Percentiles rank a stretch among this genome's conserved stretches.
phyloP scores from a whole-genome alignment of 2,329 filamentous ascomycete genomes.

The Stenocarpella maydis region DNA sequence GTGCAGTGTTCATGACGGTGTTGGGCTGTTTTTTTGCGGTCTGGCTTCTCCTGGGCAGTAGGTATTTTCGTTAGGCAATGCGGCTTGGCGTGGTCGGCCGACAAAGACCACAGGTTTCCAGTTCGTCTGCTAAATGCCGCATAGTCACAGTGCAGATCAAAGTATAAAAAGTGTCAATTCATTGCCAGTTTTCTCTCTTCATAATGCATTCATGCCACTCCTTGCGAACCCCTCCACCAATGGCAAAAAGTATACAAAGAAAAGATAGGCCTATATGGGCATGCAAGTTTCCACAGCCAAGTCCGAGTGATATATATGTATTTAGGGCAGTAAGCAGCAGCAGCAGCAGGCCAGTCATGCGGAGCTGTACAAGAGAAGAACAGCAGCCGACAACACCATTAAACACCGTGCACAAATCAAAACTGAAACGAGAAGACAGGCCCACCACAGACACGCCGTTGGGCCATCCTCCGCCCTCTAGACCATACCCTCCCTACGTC shows the following conservation, averaged over 20 bases:
- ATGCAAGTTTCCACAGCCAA: background rate
- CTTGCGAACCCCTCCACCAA: too few relatives aligned
- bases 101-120: too few relatives aligned
- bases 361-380: background rate
- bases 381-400: constrained; percentile 25
- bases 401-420: constrained; percentile 18
- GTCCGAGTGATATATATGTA: background rate
- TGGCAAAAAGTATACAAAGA: too few relatives aligned
- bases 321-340: background rate
- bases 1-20: background rate
- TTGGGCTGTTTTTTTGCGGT: background rate
- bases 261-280: background rate
- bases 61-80: too few relatives aligned
- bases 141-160: background rate
- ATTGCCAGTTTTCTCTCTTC: background rate
- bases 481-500: background rate
- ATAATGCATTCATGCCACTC: background rate
- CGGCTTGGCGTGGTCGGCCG: too few relatives aligned
- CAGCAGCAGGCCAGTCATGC: constrained; percentile 7
- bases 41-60: too few relatives aligned
- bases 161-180: background rate
- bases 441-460: background rate
- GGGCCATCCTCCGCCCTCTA: background rate
- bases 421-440: background rate
- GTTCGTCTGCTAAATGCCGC: too few relatives aligned